These are phyloP conservation scores for Lipomyces spencermartinsiae DNA, from an alignment of 805 yeast genomes.

Conservation along the genomic window DNA sequence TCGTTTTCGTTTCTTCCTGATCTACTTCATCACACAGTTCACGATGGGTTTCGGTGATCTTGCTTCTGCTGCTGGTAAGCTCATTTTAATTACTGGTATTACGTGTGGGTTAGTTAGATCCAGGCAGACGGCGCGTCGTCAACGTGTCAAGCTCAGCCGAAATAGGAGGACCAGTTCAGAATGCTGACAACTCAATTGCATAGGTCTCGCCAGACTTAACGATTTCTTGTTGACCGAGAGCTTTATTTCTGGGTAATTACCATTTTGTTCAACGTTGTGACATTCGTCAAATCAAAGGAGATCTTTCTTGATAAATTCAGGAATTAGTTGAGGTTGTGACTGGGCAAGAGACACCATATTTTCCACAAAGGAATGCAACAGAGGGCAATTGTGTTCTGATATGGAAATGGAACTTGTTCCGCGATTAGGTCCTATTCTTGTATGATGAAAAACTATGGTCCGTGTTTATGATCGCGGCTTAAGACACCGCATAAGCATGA, in stretches of 20 bases:
- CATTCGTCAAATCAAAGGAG: background rate
- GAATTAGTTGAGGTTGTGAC: background rate
- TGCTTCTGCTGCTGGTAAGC: conserved; percentile 52
- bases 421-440: background rate
- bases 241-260: conserved; percentile 78
- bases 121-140: background rate
- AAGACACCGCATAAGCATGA: conserved; percentile 87
- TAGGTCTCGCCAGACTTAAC: conserved; percentile 33
- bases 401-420: background rate
- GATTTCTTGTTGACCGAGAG: conserved; percentile 30
- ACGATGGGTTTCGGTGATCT: conserved; percentile 54
- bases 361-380: background rate
- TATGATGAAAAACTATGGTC: conserved; percentile 77
- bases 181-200: background rate
- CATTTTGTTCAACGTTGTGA: background rate
- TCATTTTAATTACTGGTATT: conserved; percentile 8
- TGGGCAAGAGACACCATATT: background rate
- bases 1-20: background rate
- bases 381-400: background rate
- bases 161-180: background rate
- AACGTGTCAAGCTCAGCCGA: background rate
- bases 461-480: conserved; percentile 96
- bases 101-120: background rate
- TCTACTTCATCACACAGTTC: background rate
- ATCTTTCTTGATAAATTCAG: background rate